Evolutionary conservation across 2,329 filamentous ascomycete genomes (phyloP).

Genomic region (Fusarium irregulare): DNA sequence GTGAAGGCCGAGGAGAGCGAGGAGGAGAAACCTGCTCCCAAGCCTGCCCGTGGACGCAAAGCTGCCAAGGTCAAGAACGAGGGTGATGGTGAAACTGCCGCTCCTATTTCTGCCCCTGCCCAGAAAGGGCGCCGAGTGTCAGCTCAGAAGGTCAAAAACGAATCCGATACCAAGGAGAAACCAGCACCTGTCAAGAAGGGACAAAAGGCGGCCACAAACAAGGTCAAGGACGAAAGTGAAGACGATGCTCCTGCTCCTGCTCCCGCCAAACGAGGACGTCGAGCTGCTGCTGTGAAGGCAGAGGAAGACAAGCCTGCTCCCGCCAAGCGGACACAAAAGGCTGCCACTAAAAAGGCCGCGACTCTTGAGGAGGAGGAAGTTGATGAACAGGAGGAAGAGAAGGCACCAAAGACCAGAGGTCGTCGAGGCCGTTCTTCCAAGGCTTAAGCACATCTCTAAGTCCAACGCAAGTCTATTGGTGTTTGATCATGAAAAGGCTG

Average conservation of each 20-base stretch:
- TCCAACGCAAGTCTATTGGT: neutral
- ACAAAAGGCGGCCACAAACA: slow-evolving; percentile 29
- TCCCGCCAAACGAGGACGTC: slow-evolving; percentile 47
- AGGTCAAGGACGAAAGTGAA: slow-evolving; percentile 42
- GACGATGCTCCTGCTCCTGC: slow-evolving; percentile 37
- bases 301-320: slow-evolving; percentile 34
- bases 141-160: slow-evolving; percentile 32
- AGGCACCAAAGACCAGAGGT: slow-evolving; percentile 48
- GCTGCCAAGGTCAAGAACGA: slow-evolving; percentile 41
- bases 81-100: slow-evolving; percentile 29
- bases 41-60: slow-evolving; percentile 41
- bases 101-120: slow-evolving; percentile 41
- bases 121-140: slow-evolving; percentile 46
- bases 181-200: slow-evolving; percentile 23
- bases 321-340: slow-evolving; percentile 34
- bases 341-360: slow-evolving; percentile 30
- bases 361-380: slow-evolving; percentile 29
- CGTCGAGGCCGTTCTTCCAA: slow-evolving; percentile 46
- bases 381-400: slow-evolving; percentile 33
- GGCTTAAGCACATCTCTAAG: slow-evolving; percentile 8
- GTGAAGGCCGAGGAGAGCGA: slow-evolving; percentile 39
- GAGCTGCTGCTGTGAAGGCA: slow-evolving; percentile 19
- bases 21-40: slow-evolving; percentile 35
- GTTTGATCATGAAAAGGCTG: neutral
- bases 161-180: slow-evolving; percentile 28